A percentile compares a stretch with the other conserved stretches of the same genome.
Conservation (phyloP, 208 protist species). For the Herpetomonas tarakana region DNA sequence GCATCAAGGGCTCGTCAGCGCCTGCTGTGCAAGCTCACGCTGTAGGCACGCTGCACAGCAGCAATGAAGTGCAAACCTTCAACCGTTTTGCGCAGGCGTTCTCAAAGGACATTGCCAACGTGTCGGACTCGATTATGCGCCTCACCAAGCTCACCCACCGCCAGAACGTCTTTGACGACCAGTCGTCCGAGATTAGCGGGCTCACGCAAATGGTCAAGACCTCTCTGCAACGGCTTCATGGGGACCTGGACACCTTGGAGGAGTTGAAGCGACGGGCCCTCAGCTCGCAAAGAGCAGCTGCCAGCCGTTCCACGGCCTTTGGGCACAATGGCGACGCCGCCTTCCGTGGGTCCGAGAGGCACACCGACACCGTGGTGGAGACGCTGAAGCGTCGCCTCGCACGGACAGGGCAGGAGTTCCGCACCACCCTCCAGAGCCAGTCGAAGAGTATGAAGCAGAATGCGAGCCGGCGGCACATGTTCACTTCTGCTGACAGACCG, state of each 20-base stretch:
- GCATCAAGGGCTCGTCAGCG: constrained; percentile 5
- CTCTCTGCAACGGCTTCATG: constrained; percentile 76
- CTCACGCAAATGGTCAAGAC: constrained; percentile 80
- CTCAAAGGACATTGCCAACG: constrained; percentile 66
- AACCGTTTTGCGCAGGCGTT: constrained; percentile 81
- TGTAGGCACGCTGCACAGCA: constrained; percentile 39
- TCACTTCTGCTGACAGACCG: constrained; percentile 71
- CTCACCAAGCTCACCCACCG: constrained; percentile 74
- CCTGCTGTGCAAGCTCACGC: not conserved
- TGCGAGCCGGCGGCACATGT: constrained; percentile 70
- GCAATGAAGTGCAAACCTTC: constrained; percentile 72
- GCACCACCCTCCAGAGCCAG: constrained; percentile 73
- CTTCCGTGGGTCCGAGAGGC: constrained; percentile 19
- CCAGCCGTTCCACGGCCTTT: not conserved
- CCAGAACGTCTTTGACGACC: constrained; percentile 89
- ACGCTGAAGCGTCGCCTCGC: constrained; percentile 69
- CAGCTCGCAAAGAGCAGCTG: constrained; percentile 41
- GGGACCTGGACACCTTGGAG: constrained; percentile 69
- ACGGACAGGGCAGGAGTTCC: constrained; percentile 79
- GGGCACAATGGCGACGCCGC: not conserved
- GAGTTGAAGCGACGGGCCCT: constrained; percentile 66
- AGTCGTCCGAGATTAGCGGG: constrained; percentile 68
- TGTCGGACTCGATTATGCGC: constrained; percentile 80
- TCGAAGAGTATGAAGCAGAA: constrained; percentile 75
- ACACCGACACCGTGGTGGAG: constrained; percentile 72